Evolutionary conservation across 768 basidiomycete genomes (phyloP).

Genomic region (Rhizopogon vesiculosus): DNA sequence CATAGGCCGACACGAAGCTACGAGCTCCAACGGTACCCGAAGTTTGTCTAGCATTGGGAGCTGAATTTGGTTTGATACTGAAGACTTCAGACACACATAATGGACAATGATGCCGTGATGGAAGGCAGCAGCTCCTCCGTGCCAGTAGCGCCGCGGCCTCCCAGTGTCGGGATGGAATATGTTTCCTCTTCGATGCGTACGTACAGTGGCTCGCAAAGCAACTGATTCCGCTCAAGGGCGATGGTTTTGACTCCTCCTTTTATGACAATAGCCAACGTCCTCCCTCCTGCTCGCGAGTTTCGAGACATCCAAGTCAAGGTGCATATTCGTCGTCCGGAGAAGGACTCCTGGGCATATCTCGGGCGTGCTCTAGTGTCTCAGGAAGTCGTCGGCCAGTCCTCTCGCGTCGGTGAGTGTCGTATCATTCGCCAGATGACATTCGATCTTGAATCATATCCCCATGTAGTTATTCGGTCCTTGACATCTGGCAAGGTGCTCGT

Average conservation of each 20-base stretch:
- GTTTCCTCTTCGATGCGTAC: conserved; percentile 1
- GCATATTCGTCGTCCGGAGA: conserved; percentile 74
- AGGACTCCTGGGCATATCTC: conserved; percentile 77
- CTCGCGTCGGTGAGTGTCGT: conserved; percentile 65
- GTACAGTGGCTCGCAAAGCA: not conserved
- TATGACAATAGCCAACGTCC: not conserved
- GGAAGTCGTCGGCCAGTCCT: conserved; percentile 70
- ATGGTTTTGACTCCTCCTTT: not conserved
- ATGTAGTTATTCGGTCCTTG: conserved; percentile 36
- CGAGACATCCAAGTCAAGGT: conserved; percentile 83
- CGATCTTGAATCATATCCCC: conserved; percentile 6
- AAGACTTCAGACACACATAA: conserved; percentile 24
- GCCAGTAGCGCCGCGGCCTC: conserved; percentile 7
- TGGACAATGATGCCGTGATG: conserved; percentile 29
- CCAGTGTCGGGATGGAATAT: not conserved
- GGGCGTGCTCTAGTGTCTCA: conserved; percentile 75
- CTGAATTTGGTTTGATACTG: not conserved
- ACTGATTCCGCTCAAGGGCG: not conserved
- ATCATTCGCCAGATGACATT: not conserved
- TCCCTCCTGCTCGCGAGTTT: conserved; percentile 45
- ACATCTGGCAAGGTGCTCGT: conserved; percentile 65
- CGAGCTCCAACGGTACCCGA: not conserved
- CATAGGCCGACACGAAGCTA: not conserved
- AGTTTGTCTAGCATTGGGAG: not conserved
- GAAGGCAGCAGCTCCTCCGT: conserved; percentile 15